Percentiles rank a stretch among this genome's conserved stretches.
These are phyloP conservation scores for Lindgomyces ingoldianus DNA, from an alignment of 495 filamentous ascomycete species.

Conservation along the genomic window DNA sequence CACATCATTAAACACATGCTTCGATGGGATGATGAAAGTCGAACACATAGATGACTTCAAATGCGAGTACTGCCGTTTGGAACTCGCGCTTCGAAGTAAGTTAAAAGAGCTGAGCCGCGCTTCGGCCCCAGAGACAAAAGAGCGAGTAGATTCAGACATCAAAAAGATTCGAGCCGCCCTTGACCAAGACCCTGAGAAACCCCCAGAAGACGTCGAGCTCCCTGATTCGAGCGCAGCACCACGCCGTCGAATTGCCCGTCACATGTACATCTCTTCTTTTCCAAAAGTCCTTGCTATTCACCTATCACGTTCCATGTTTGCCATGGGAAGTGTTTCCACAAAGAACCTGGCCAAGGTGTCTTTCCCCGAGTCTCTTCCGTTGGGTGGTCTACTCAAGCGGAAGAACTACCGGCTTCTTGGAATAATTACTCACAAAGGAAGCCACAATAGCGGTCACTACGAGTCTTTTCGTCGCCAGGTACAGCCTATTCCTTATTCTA, in stretches of 20 bases:
- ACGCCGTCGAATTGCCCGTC: slow-evolving; percentile 78
- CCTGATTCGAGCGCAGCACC: slow-evolving; percentile 73
- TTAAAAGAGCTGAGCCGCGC: slow-evolving; percentile 51
- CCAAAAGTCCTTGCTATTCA: slow-evolving; percentile 90
- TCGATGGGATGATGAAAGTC: slow-evolving; percentile 90
- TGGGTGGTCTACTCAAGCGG: slow-evolving; percentile 77
- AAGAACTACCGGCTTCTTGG: slow-evolving; percentile 82
- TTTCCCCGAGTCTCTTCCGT: slow-evolving; percentile 79
- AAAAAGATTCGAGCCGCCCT: slow-evolving; percentile 61
- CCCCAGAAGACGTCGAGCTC: slow-evolving; percentile 69
- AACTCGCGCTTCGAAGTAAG: slow-evolving; percentile 65
- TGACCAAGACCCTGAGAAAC: slow-evolving; percentile 72
- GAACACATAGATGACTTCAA: slow-evolving; percentile 97
- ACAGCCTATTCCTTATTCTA: slow-evolving; percentile 70
- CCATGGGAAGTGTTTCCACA: slow-evolving; percentile 60
- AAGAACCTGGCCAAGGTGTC: slow-evolving; percentile 94
- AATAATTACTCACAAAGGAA: slow-evolving; percentile 91
- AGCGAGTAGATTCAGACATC: slow-evolving; percentile 59
- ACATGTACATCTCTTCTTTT: slow-evolving; percentile 80
- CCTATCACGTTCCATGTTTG: slow-evolving; percentile 66
- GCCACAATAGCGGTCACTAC: slow-evolving; percentile 95
- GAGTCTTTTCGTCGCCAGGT: slow-evolving; percentile 92
- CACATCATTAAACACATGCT: slow-evolving; percentile 70
- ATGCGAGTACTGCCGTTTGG: slow-evolving; percentile 87
- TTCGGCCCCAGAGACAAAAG: slow-evolving; percentile 51